A percentile compares a stretch with the other conserved stretches of the same genome.
These are phyloP conservation scores for Coemansia sp. DNA, from an alignment of 192 early-diverging fungal species.

Conservation along the genomic window DNA sequence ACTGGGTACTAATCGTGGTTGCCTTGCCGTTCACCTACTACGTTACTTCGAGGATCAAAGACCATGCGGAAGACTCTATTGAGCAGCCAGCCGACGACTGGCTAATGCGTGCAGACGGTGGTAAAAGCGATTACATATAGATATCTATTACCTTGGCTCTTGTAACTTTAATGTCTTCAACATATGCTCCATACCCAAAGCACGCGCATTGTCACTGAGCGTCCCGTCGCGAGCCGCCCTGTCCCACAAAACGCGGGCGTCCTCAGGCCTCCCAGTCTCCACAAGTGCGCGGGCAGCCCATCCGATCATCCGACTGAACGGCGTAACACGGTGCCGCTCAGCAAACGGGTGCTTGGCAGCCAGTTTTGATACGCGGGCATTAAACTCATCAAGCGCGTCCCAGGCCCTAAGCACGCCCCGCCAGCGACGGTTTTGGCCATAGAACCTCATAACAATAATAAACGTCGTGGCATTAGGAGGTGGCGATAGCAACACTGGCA, in stretches of 20 bases:
- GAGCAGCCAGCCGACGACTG: slow-evolving; percentile 18
- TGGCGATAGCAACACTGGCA: slow-evolving; percentile 3
- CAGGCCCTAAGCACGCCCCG: slow-evolving; percentile 23
- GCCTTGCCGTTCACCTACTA: slow-evolving; percentile 54
- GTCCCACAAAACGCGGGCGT: slow-evolving; percentile 35
- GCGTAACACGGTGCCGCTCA: slow-evolving; percentile 7
- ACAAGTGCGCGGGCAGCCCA: slow-evolving; percentile 30
- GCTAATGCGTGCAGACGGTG: neutral
- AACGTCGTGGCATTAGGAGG: slow-evolving; percentile 41
- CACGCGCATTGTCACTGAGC: slow-evolving; percentile 12
- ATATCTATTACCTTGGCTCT: neutral
- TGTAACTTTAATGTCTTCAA: neutral
- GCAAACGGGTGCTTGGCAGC: slow-evolving; percentile 2
- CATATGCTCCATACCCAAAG: slow-evolving; percentile 27
- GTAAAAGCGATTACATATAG: neutral
- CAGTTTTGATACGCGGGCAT: slow-evolving; percentile 17
- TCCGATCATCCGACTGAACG: slow-evolving; percentile 39
- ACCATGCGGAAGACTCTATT: neutral
- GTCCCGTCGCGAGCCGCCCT: slow-evolving; percentile 7
- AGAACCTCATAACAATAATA: slow-evolving; percentile 32
- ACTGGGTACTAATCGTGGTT: slow-evolving; percentile 55
- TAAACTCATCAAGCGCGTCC: slow-evolving; percentile 26
- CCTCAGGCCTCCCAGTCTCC: neutral
- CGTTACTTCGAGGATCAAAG: slow-evolving; percentile 44
- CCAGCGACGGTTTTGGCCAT: slow-evolving; percentile 30